Percentiles rank a stretch among this genome's conserved stretches.
Evolutionary conservation across 2,329 filamentous ascomycete species (phyloP).

Genomic region (Paraphoma sp.): DNA sequence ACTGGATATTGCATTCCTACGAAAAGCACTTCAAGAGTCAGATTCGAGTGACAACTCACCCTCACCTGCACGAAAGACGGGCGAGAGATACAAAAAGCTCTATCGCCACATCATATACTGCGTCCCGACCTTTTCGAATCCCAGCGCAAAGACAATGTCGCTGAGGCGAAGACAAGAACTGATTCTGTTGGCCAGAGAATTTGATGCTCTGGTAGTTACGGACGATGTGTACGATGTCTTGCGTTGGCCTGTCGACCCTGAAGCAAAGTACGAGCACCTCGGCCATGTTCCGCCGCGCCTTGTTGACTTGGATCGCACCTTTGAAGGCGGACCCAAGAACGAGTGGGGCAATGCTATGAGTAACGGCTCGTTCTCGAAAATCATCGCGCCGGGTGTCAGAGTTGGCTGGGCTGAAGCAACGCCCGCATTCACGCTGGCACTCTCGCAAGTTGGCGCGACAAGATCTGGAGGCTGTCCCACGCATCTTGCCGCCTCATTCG

Average conservation of each 20-base stretch:
- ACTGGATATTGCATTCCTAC: constrained; percentile 67
- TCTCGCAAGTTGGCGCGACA: constrained; percentile 59
- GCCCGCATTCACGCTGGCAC: constrained; percentile 61
- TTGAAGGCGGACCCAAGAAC: constrained; percentile 62
- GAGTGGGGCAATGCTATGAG: constrained; percentile 78
- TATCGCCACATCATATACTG: constrained; percentile 85
- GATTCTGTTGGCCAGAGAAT: constrained; percentile 72
- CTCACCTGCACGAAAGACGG: constrained; percentile 59
- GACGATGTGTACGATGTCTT: constrained; percentile 60
- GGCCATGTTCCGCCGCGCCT: constrained; percentile 67
- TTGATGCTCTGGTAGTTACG: constrained; percentile 78
- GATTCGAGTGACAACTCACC: constrained; percentile 9
- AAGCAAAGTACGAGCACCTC: constrained; percentile 12
- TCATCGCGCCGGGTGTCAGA: constrained; percentile 58
- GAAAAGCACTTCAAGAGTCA: constrained; percentile 45
- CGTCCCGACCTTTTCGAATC: constrained; percentile 85
- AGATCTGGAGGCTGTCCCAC: constrained; percentile 63
- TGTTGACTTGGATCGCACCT: constrained; percentile 73
- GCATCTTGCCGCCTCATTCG: constrained; percentile 60
- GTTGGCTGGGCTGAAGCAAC: constrained; percentile 82
- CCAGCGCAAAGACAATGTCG: constrained; percentile 79
- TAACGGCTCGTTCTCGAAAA: constrained; percentile 89
- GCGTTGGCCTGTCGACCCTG: constrained; percentile 81
- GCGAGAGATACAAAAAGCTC: constrained; percentile 68
- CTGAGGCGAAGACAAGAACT: constrained; percentile 68